A percentile compares a stretch with the other conserved stretches of the same genome.
These are phyloP conservation scores for Sinapis alba DNA, from an alignment of 441 rosid species.

Conservation along the genomic window DNA sequence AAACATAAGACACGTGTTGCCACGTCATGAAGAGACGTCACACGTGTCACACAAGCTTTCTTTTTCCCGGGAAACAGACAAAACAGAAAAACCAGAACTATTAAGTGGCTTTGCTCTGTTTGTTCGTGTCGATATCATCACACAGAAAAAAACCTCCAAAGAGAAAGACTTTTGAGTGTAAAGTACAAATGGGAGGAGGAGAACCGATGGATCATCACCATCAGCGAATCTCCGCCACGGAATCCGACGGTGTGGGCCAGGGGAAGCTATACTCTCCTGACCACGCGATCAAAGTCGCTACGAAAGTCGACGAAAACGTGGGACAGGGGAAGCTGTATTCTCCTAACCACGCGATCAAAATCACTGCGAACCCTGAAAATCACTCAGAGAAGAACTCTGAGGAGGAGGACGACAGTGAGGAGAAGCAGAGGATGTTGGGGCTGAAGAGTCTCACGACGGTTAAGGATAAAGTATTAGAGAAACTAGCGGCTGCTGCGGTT, in stretches of 20 bases:
- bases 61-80: constrained; percentile 38
- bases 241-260: constrained; percentile 32
- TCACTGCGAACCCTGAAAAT: background rate
- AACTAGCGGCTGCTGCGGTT: constrained; percentile 47
- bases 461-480: constrained; percentile 52
- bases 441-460: constrained; percentile 43
- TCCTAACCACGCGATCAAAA: constrained; percentile 40
- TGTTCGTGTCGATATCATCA: constrained; percentile 4
- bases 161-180: background rate
- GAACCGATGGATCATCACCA: constrained; percentile 6
- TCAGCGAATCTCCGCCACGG: constrained; percentile 21
- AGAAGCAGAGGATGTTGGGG: constrained; percentile 31
- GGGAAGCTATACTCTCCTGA: constrained; percentile 39
- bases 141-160: constrained; percentile 11
- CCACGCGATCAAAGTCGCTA: constrained; percentile 33
- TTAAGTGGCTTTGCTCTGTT: constrained; percentile 38
- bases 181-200: constrained; percentile 24
- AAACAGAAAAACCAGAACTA: background rate
- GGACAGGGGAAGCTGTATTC: constrained; percentile 38
- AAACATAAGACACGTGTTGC: background rate
- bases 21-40: constrained; percentile 7
- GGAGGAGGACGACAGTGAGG: background rate
- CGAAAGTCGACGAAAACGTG: constrained; percentile 23
- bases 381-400: background rate
- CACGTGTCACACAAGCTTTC: constrained; percentile 18